Evolutionary conservation across 2,329 filamentous ascomycete species (phyloP).

Genomic region (Penicillium sp.): DNA sequence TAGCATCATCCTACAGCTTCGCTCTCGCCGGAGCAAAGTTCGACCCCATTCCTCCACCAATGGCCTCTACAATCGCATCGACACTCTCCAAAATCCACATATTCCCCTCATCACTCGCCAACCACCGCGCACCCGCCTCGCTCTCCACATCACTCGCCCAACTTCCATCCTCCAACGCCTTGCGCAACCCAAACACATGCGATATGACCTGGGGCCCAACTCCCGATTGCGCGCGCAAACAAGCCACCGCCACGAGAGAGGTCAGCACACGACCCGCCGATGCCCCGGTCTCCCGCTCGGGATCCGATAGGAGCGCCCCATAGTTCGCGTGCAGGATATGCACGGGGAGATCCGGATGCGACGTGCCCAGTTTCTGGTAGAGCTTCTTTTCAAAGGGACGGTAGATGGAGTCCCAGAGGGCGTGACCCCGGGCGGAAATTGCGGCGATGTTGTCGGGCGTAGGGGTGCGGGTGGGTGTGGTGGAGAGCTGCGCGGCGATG

Average conservation of each 20-base stretch:
- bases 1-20: constrained; percentile 22
- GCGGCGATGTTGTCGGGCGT: constrained; percentile 49
- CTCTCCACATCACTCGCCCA: constrained; percentile 33
- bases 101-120: constrained; percentile 60
- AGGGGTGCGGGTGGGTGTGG: constrained; percentile 50
- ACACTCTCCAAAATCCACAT: constrained; percentile 58
- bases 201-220: constrained; percentile 76
- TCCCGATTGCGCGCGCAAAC: constrained; percentile 70
- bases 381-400: constrained; percentile 67
- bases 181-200: constrained; percentile 73
- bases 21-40: constrained; percentile 50
- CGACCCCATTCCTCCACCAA: constrained; percentile 45
- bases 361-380: constrained; percentile 61
- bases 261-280: constrained; percentile 66
- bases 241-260: constrained; percentile 66
- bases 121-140: constrained; percentile 52
- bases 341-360: constrained; percentile 75
- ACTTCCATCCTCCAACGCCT: constrained; percentile 63
- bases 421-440: constrained; percentile 54
- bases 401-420: constrained; percentile 73
- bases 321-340: constrained; percentile 73
- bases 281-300: constrained; percentile 35
- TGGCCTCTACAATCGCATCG: constrained; percentile 53
- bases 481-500: constrained; percentile 51
- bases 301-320: constrained; percentile 65